These are phyloP conservation scores for Dactylonectria macrodidyma DNA, from an alignment of 2,329 filamentous ascomycete species.

Conservation along the genomic window DNA sequence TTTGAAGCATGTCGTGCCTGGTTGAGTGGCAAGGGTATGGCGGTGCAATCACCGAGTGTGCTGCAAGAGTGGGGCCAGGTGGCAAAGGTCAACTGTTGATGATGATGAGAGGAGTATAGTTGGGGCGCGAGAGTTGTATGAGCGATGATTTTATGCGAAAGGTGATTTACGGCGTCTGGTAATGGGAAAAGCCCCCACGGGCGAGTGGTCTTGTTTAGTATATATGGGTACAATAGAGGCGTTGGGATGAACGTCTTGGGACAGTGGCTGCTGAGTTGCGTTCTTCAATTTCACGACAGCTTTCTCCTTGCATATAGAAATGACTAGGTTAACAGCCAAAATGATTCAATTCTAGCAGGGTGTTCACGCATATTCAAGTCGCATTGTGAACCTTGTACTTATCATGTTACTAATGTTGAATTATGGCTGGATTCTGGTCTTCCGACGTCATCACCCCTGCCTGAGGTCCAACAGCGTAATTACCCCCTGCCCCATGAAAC, in stretches of 20 bases:
- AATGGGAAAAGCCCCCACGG: slow-evolving; percentile 1
- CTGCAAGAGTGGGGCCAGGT: slow-evolving; percentile 58
- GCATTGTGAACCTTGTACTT: not conserved
- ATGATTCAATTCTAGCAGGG: not conserved
- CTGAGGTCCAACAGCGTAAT: slow-evolving; percentile 1
- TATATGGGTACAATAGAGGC: slow-evolving; percentile 9
- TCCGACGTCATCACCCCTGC: not conserved
- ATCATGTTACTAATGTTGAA: not conserved
- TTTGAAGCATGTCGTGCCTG: slow-evolving; percentile 63
- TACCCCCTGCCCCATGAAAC: not conserved
- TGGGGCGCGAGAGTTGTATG: not conserved
- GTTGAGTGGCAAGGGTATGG: slow-evolving; percentile 56
- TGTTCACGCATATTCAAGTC: not conserved
- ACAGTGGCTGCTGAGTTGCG: not conserved
- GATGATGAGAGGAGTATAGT: not conserved
- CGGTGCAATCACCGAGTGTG: slow-evolving; percentile 57
- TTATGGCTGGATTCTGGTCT: not conserved
- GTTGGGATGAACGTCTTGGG: not conserved
- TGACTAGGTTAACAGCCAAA: not conserved
- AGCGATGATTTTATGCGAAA: not conserved
- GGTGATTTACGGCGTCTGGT: slow-evolving; percentile 6
- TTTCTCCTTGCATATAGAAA: not conserved
- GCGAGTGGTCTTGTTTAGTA: not conserved
- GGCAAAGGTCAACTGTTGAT: not conserved
- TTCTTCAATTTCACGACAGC: not conserved